phyloP scores from a whole-genome alignment of 805 yeast species.

The Torulaspora maleeae region DNA sequence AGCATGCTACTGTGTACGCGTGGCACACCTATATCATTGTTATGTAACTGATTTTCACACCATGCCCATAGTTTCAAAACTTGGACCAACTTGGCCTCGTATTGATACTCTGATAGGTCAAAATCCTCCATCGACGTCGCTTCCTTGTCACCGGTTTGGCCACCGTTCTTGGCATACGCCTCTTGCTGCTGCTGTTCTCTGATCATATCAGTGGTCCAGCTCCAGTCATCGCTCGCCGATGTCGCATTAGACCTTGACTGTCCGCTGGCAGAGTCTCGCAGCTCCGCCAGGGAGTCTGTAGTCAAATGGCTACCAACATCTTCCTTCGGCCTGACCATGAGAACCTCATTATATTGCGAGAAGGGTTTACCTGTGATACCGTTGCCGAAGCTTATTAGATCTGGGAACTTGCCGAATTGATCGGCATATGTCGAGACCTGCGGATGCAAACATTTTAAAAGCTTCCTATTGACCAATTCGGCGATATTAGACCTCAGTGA shows the following conservation, averaged over 20 bases:
- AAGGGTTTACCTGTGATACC: slow-evolving; percentile 10
- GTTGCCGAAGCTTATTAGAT: slow-evolving; percentile 18
- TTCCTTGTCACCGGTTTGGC: neutral
- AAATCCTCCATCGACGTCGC: slow-evolving; percentile 2
- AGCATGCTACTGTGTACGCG: slow-evolving; percentile 25
- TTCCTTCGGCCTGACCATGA: slow-evolving; percentile 17
- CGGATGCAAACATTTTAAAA: slow-evolving; percentile 26
- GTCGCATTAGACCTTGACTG: slow-evolving; percentile 1
- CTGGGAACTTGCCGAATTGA: slow-evolving; percentile 18
- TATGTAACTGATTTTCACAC: slow-evolving; percentile 51
- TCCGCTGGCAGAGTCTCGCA: slow-evolving; percentile 10
- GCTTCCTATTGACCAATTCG: slow-evolving; percentile 57
- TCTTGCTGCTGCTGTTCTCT: slow-evolving; percentile 10
- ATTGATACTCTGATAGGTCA: slow-evolving; percentile 15
- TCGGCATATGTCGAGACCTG: slow-evolving; percentile 14
- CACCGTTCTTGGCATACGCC: neutral
- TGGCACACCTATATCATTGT: slow-evolving; percentile 37
- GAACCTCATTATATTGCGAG: slow-evolving; percentile 14
- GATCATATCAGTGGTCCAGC: slow-evolving; percentile 13
- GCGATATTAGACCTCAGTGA: slow-evolving; percentile 63
- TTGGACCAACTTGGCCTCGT: slow-evolving; percentile 44
- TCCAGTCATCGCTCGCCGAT: slow-evolving; percentile 16
- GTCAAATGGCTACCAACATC: slow-evolving; percentile 13
- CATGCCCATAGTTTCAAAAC: slow-evolving; percentile 60
- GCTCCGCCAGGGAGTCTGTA: slow-evolving; percentile 12